phyloP scores from a whole-genome alignment of 2,329 filamentous ascomycete genomes.

The Cercospora zeina region DNA sequence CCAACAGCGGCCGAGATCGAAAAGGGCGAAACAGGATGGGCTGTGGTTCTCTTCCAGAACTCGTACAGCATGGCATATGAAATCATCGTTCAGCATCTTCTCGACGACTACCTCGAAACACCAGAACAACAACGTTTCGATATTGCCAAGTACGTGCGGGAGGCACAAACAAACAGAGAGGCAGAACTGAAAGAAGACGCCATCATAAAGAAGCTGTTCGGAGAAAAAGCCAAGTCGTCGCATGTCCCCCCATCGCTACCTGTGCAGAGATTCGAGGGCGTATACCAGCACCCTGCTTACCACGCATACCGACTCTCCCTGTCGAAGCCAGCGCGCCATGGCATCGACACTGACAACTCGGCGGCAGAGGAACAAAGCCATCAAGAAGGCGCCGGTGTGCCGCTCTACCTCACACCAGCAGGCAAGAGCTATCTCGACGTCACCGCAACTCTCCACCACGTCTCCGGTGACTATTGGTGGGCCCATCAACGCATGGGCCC shows the following conservation, averaged over 20 bases:
- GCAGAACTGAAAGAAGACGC: conserved; percentile 7
- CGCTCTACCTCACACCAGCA: conserved; percentile 17
- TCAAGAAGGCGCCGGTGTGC: background rate
- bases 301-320: conserved; percentile 12
- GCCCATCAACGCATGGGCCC: conserved; percentile 12
- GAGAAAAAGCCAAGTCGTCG: background rate
- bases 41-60: conserved; percentile 42
- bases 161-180: conserved; percentile 7
- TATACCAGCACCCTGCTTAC: conserved; percentile 21
- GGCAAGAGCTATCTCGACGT: conserved; percentile 1
- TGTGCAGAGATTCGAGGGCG: conserved; percentile 11
- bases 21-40: conserved; percentile 41
- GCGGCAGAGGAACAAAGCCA: background rate
- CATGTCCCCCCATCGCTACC: conserved; percentile 6
- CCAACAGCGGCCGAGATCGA: conserved; percentile 17
- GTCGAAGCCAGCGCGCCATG: background rate
- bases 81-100: conserved; percentile 16
- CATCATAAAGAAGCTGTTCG: conserved; percentile 18
- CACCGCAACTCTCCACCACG: conserved; percentile 19
- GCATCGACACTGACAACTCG: background rate
- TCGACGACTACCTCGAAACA: conserved; percentile 16
- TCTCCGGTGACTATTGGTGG: conserved; percentile 24
- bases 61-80: conserved; percentile 16
- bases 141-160: background rate
- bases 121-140: conserved; percentile 15